Conservation (phyloP, 2,329 filamentous ascomycete species). For the Phoma herbarum region DNA sequence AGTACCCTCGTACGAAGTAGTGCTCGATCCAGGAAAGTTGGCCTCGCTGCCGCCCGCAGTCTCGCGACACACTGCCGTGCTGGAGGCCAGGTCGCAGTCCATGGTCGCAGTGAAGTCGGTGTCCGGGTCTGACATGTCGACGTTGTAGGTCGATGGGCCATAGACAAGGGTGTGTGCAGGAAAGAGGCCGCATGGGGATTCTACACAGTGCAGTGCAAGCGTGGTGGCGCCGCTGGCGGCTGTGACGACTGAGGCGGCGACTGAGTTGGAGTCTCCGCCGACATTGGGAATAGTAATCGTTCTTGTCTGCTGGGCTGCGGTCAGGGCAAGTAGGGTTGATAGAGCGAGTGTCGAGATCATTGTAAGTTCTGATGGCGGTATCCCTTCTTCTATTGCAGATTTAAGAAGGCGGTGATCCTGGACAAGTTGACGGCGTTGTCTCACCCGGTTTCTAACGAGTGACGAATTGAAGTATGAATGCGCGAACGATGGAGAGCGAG, state of each 20-base stretch:
- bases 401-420: too few relatives aligned
- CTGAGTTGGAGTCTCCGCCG: background rate
- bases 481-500: background rate
- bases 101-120: background rate
- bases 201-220: background rate
- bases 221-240: background rate
- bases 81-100: background rate
- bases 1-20: background rate
- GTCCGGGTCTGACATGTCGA: background rate
- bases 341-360: background rate
- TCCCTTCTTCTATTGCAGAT: background rate
- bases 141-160: background rate
- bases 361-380: background rate
- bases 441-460: background rate
- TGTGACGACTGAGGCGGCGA: background rate
- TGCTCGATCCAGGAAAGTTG: background rate
- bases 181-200: background rate
- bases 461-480: background rate
- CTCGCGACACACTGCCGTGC: background rate
- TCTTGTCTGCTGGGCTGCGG: background rate
- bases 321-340: background rate
- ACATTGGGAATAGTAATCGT: background rate
- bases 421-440: too few relatives aligned
- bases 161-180: background rate
- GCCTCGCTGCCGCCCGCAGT: background rate